Percentiles rank a stretch among this genome's conserved stretches.
phyloP scores from a whole-genome alignment of 1,139 yeast genomes.

The Debaryomyces subglobosus region DNA sequence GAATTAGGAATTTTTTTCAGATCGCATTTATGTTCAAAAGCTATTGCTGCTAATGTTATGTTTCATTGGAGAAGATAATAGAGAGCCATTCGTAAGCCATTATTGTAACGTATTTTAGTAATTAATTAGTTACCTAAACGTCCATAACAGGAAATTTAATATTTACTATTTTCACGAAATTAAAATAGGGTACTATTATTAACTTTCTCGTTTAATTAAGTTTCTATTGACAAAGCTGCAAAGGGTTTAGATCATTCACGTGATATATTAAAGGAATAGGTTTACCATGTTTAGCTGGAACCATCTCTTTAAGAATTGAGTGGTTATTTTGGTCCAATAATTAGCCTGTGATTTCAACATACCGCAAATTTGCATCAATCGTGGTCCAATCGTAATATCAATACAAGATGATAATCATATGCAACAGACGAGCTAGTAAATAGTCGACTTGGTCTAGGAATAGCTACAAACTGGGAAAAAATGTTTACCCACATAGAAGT shows the following conservation, averaged over 20 bases:
- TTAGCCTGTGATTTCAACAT: not conserved
- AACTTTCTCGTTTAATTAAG: not conserved
- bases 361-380: not conserved
- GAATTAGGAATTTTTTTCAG: constrained; percentile 11
- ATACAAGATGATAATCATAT: not conserved
- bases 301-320: not conserved
- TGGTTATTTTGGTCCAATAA: not conserved
- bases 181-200: not conserved
- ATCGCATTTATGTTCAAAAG: constrained; percentile 1
- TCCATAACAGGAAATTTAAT: not conserved
- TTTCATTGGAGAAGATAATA: not conserved
- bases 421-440: not conserved
- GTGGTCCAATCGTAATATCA: not conserved
- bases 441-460: too few species aligned
- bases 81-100: not conserved
- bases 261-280: not conserved
- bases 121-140: not conserved
- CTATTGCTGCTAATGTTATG: not conserved
- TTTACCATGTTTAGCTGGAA: not conserved
- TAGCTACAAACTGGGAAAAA: not conserved
- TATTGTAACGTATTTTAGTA: not conserved
- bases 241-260: not conserved
- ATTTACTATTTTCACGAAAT: not conserved
- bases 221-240: not conserved
- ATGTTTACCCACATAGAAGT: not conserved